Base-by-base conservation (phyloP, 2,329 filamentous ascomycete species). In the Colletotrichum acutatum region DNA sequence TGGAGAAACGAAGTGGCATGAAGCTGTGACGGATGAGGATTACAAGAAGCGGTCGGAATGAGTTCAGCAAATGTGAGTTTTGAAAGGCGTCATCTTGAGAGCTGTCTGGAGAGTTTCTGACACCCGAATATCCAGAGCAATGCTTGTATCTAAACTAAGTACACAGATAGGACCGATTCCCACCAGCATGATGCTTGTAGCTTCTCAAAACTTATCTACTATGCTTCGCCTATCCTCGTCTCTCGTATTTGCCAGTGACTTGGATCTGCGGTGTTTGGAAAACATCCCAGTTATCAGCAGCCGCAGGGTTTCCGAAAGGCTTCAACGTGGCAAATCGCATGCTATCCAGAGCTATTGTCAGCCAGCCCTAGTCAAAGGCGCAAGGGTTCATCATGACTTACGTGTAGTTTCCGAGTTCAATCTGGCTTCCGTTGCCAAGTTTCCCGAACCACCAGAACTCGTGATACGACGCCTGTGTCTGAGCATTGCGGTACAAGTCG, bases 221-320 rank as follows among this genome's bases (percentile, higher is more conserved):
- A 24, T 7, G n/a, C 9, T 54, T 16, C n/a, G 19, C 57, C 24
- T 37, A 60, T 42, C 22, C 57, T 26, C 32, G 57, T 14, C 22
- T 60, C 32, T 60, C 57, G 28, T 75, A 72, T 19, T 74, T 71
- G 11, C 74, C 64, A 8, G 72, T 71, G 11, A 85, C 77, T 68
- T 80, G 78, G 66, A 85, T 79, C 61, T 79, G 78, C 7, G 79
- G 77, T 8, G 79, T 77, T 54, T 80, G 74, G 80, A 83, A 83
- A 56, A 84, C 76, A 46, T 85, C 82, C 84, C 83, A 86, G 66
- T 85, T 83, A 52, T 82, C 82, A 1, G 83, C 80, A 12, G 84
- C 79, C 6, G 80, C 76, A 0, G 82, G 83, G 37, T 84, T 83
- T 0, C 84, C 84, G 34, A 85, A 85, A 1, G 84, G 83, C 42